These are phyloP conservation scores for Mucor velutinosus DNA, from an alignment of 371 early-diverging fungal genomes.

Conservation along the genomic window DNA sequence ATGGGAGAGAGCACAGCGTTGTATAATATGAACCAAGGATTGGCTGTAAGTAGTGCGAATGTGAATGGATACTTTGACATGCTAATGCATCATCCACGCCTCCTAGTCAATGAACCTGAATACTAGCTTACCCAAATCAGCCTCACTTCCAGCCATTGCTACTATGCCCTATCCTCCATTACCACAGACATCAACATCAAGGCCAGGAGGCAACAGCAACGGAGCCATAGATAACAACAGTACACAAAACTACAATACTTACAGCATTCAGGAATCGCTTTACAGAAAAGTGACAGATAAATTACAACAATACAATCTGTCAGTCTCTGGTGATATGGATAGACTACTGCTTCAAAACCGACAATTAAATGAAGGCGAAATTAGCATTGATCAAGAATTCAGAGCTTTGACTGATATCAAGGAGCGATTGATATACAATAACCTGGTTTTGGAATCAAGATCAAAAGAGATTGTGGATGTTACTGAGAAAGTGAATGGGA, in stretches of 20 bases:
- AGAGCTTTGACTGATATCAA: constrained; percentile 52
- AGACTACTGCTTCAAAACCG: constrained; percentile 52
- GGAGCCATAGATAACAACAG: neutral
- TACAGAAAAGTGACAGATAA: constrained; percentile 46
- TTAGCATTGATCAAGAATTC: constrained; percentile 59
- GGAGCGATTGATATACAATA: constrained; percentile 61
- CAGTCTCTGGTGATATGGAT: constrained; percentile 60
- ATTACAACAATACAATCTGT: constrained; percentile 49
- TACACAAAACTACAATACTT: neutral
- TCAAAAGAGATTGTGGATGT: constrained; percentile 57
- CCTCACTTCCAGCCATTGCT: constrained; percentile 28
- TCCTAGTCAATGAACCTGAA: constrained; percentile 35
- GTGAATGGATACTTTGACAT: no score
- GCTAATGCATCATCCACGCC: neutral
- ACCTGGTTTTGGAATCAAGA: constrained; percentile 57
- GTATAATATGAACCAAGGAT: constrained; percentile 49
- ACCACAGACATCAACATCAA: constrained; percentile 7
- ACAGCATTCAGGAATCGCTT: constrained; percentile 28
- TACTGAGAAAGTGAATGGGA: constrained; percentile 50
- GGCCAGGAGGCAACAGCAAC: constrained; percentile 1
- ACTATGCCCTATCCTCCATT: neutral
- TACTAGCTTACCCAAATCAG: constrained; percentile 23
- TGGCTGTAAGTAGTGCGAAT: constrained; percentile 22
- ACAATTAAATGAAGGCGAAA: constrained; percentile 70
- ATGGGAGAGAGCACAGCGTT: constrained; percentile 42